Evolutionary conservation across 352 stramenopile species (phyloP).

Genomic region (Phytophthora macrochlamydospora): DNA sequence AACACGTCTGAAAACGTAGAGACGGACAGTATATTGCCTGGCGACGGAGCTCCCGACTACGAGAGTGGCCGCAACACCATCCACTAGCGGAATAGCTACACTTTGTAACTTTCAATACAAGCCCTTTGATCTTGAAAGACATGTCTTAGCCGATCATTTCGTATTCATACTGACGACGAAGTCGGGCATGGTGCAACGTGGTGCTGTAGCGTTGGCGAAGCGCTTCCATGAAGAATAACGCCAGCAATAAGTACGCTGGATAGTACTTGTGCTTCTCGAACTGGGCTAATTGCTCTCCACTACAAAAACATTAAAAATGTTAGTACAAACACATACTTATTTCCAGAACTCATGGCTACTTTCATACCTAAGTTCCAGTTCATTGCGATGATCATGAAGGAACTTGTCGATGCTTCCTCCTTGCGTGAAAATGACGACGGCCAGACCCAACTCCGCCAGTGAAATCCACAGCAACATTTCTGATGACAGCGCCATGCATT

Average conservation of each 20-base stretch:
- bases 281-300: constrained; percentile 46
- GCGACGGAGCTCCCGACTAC: constrained; percentile 4
- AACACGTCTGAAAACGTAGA: constrained; percentile 8
- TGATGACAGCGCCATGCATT: constrained; percentile 60
- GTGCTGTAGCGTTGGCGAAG: constrained; percentile 80
- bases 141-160: constrained; percentile 37
- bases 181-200: constrained; percentile 51
- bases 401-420: constrained; percentile 69
- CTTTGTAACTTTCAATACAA: constrained; percentile 11
- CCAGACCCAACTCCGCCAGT: constrained; percentile 70
- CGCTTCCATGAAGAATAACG: constrained; percentile 73
- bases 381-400: constrained; percentile 61
- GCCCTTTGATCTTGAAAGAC: background rate
- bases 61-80: constrained; percentile 23
- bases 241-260: constrained; percentile 71
- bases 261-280: constrained; percentile 79
- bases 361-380: constrained; percentile 69
- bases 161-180: constrained; percentile 72
- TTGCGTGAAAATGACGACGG: constrained; percentile 80
- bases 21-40: background rate
- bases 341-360: background rate
- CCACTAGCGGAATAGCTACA: constrained; percentile 9
- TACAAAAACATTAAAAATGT: constrained; percentile 17
- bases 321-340: background rate
- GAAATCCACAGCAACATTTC: constrained; percentile 64